A percentile compares a stretch with the other conserved stretches of the same genome.
These are phyloP conservation scores for Crithidia bombi DNA, from an alignment of 208 protist genomes.

Conservation along the genomic window DNA sequence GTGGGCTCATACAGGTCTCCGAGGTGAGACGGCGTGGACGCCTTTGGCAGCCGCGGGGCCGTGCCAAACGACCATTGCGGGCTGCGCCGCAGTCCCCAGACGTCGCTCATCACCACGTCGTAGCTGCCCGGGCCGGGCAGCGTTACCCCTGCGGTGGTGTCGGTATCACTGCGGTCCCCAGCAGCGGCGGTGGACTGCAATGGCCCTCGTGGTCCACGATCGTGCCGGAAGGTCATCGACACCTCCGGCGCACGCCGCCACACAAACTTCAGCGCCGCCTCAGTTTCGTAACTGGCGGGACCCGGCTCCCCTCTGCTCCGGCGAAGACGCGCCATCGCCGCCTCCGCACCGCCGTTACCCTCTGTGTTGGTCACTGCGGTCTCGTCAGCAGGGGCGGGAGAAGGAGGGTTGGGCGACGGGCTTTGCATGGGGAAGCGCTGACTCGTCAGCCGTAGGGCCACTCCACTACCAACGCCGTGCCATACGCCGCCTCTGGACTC, in stretches of 20 bases:
- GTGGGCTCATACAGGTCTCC: no score
- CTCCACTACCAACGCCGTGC: conserved; percentile 38
- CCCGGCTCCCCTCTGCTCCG: conserved; percentile 21
- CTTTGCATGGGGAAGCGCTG: conserved; percentile 24
- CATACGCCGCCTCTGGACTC: conserved; percentile 1
- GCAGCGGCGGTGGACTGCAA: conserved; percentile 12
- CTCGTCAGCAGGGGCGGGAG: neutral
- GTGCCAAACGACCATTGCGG: conserved; percentile 41
- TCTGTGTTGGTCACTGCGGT: neutral
- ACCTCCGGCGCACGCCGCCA: conserved; percentile 26
- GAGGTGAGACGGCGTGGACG: no score
- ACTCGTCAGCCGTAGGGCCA: conserved; percentile 31
- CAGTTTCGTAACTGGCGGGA: conserved; percentile 39
- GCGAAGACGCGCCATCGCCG: conserved; percentile 7
- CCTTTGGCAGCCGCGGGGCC: conserved; percentile 16
- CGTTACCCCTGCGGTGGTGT: neutral
- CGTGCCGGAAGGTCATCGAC: conserved; percentile 34
- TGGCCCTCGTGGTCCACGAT: conserved; percentile 30
- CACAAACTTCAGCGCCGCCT: conserved; percentile 15
- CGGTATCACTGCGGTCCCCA: conserved; percentile 1
- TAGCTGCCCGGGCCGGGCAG: conserved; percentile 54
- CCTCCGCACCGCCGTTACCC: neutral
- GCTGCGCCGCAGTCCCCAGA: conserved; percentile 20
- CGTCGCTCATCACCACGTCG: conserved; percentile 15
- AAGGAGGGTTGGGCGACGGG: neutral